Conservation (phyloP, 257 asterid species). For the Solanum chiquidenum region DNA sequence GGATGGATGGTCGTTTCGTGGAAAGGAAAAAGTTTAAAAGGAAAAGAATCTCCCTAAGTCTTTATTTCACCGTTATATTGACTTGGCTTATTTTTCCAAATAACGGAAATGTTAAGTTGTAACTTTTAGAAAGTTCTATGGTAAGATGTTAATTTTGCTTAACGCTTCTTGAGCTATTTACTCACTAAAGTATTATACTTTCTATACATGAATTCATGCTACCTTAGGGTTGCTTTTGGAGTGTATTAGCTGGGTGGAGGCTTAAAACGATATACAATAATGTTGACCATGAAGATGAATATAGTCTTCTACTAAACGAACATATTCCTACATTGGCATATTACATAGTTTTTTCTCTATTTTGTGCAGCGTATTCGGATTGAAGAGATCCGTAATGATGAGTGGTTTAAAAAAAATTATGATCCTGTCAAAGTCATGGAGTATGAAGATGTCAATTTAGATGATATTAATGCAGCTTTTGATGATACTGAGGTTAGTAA, state of each 20-base stretch:
- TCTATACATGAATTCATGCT: not conserved
- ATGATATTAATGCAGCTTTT: slow-evolving; percentile 95
- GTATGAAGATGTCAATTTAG: slow-evolving; percentile 81
- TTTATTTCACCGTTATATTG: not conserved
- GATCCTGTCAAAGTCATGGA: slow-evolving; percentile 62
- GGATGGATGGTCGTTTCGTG: not conserved
- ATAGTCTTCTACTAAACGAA: not conserved
- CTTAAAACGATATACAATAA: not conserved
- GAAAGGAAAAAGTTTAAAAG: not conserved
- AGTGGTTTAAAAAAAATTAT: slow-evolving; percentile 80
- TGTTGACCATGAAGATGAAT: not conserved
- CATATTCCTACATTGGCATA: not conserved
- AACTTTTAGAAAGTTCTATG: not conserved
- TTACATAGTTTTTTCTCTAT: not conserved
- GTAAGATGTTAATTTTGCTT: not conserved
- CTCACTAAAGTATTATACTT: not conserved
- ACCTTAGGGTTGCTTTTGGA: not conserved
- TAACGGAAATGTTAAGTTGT: not conserved
- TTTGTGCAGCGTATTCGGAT: slow-evolving; percentile 79
- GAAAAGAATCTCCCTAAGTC: not conserved
- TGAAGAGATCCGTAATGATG: slow-evolving; percentile 80
- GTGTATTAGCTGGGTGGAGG: not conserved
- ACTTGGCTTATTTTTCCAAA: not conserved
- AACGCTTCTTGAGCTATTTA: not conserved
- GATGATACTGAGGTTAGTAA: slow-evolving; percentile 89